phyloP scores from a whole-genome alignment of 495 filamentous ascomycete species.

The Penicillium atrosanguineum region DNA sequence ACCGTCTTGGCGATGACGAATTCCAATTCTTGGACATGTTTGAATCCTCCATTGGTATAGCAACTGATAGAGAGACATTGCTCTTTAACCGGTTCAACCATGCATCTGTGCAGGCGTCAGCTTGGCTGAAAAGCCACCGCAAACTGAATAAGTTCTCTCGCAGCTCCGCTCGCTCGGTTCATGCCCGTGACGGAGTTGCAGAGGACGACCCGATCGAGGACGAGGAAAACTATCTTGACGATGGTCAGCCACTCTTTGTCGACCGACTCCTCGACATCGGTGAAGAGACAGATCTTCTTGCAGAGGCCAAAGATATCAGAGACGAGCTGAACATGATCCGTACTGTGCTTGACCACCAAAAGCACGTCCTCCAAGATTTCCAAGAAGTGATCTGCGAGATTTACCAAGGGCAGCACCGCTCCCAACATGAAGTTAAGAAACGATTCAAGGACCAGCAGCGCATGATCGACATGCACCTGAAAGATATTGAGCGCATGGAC shows the following conservation, averaged over 20 bases:
- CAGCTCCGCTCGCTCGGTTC: conserved; percentile 18
- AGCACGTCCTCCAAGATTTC: conserved; percentile 52
- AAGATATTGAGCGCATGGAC: conserved; percentile 68
- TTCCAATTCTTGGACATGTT: conserved; percentile 75
- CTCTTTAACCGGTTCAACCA: conserved; percentile 64
- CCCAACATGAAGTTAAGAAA: conserved; percentile 53
- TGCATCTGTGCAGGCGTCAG: conserved; percentile 58
- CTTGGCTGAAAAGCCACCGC: conserved; percentile 61
- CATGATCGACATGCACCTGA: conserved; percentile 58
- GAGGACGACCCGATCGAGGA: conserved; percentile 11
- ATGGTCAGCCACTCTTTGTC: conserved; percentile 51
- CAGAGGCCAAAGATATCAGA: conserved; percentile 69
- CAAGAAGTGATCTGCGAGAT: conserved; percentile 54
- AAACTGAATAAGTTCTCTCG: conserved; percentile 43
- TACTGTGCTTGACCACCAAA: conserved; percentile 60
- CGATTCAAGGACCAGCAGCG: conserved; percentile 60
- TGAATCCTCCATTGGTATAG: conserved; percentile 62
- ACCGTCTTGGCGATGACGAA: conserved; percentile 59
- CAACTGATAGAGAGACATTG: conserved; percentile 60
- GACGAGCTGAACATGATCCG: conserved; percentile 72
- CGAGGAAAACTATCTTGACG: conserved; percentile 22
- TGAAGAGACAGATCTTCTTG: conserved; percentile 61
- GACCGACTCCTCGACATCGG: conserved; percentile 68
- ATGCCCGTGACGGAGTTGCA: background rate
- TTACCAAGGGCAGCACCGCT: conserved; percentile 41